Evolutionary conservation across 2,329 filamentous ascomycete species (phyloP).

Genomic region (Trichoderma koningii): DNA sequence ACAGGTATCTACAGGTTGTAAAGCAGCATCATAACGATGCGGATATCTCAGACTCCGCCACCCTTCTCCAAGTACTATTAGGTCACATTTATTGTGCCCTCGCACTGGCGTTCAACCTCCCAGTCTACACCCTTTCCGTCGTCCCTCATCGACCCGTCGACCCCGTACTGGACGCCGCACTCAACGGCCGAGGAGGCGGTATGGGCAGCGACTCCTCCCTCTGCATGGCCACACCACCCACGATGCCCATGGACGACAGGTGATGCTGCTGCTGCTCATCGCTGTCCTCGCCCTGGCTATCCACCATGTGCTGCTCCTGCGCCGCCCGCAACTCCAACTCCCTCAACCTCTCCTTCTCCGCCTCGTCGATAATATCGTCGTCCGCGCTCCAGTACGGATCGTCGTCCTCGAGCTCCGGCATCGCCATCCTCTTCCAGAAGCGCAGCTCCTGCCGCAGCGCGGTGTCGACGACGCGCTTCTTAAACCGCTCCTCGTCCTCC

Average conservation of each 20-base stretch:
- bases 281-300: conserved; percentile 41
- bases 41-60: conserved; percentile 1
- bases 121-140: neutral
- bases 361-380: conserved; percentile 63
- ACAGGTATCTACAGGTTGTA: conserved; percentile 16
- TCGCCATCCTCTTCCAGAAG: conserved; percentile 68
- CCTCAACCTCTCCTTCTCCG: conserved; percentile 59
- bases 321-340: conserved; percentile 52
- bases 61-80: neutral
- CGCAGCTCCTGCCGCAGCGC: conserved; percentile 60
- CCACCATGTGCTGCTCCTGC: conserved; percentile 41
- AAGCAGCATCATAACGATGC: conserved; percentile 6
- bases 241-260: conserved; percentile 33
- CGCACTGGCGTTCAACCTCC: neutral
- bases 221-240: conserved; percentile 46
- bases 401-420: conserved; percentile 61
- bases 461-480: conserved; percentile 54
- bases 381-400: conserved; percentile 66
- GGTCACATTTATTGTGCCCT: neutral
- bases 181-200: conserved; percentile 42
- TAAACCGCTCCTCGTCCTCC: conserved; percentile 57
- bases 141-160: conserved; percentile 43
- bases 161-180: conserved; percentile 48
- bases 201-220: conserved; percentile 40
- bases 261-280: conserved; percentile 38